Percentiles rank a stretch among this genome's conserved stretches.
phyloP scores from a whole-genome alignment of 192 early-diverging fungal species.

The Mortierella hygrophila region DNA sequence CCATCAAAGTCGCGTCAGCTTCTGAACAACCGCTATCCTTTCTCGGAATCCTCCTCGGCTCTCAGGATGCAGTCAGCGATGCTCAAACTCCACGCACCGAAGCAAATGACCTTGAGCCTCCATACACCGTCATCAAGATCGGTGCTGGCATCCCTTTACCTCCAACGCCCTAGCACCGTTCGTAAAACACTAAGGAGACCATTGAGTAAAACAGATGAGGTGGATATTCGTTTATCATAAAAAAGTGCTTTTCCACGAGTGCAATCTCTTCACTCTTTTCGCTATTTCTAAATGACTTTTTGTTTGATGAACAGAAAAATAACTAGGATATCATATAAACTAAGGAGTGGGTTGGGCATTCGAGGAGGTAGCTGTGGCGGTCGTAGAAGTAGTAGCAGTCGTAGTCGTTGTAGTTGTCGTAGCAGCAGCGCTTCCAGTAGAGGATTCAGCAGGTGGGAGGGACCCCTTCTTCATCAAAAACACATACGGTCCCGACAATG shows the following conservation, averaged over 20 bases:
- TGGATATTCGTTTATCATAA: background rate
- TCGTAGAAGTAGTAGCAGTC: background rate
- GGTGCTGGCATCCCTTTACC: background rate
- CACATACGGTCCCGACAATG: conserved; percentile 36
- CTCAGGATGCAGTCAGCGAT: background rate
- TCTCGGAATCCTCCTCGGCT: too few species aligned
- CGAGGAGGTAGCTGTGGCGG: background rate
- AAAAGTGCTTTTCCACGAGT: background rate
- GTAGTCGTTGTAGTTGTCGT: background rate
- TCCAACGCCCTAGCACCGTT: background rate
- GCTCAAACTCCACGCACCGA: background rate
- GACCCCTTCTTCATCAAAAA: conserved; percentile 36
- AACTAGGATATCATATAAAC: background rate
- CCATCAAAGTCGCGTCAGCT: too few species aligned
- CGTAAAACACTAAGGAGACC: background rate
- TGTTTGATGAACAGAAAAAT: background rate
- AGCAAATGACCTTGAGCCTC: background rate
- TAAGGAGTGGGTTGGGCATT: background rate
- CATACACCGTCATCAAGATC: background rate
- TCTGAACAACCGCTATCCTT: too few species aligned
- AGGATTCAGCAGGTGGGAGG: background rate
- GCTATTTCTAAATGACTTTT: background rate
- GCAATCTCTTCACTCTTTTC: background rate
- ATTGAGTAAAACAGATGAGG: background rate
- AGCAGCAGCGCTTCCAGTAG: background rate